phyloP scores from a whole-genome alignment of 1,284 basidiomycete genomes.

The Pseudozyma flocculosa region DNA sequence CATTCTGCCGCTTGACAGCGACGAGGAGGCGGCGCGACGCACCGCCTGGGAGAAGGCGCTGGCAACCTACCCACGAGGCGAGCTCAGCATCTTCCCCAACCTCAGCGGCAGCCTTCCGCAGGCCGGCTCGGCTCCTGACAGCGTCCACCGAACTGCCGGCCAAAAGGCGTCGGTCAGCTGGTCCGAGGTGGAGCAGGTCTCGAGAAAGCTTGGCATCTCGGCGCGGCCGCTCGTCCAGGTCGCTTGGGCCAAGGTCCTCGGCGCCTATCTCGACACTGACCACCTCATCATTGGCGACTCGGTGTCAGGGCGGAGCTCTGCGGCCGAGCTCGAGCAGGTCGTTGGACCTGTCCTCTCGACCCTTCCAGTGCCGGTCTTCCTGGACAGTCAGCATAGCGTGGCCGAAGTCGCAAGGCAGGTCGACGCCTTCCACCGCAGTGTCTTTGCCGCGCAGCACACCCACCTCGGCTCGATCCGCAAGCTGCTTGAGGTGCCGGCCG shows the following conservation, averaged over 20 bases:
- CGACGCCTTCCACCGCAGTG: constrained; percentile 31
- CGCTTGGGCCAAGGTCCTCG: constrained; percentile 55
- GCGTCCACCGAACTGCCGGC: constrained; percentile 19
- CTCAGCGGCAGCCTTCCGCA: constrained; percentile 9
- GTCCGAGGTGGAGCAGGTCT: constrained; percentile 27
- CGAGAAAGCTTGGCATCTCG: constrained; percentile 42
- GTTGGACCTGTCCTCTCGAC: constrained; percentile 53
- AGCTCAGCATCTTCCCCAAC: constrained; percentile 22
- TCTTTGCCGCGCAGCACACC: constrained; percentile 35
- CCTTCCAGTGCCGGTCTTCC: constrained; percentile 44
- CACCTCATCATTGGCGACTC: constrained; percentile 53
- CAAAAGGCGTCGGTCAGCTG: constrained; percentile 17
- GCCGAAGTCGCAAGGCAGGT: constrained; percentile 24
- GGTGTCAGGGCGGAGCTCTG: constrained; percentile 38
- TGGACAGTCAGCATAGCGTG: constrained; percentile 13
- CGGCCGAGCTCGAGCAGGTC: constrained; percentile 32
- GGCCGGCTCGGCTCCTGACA: constrained; percentile 2
- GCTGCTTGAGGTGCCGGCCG: constrained; percentile 34
- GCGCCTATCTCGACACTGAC: constrained; percentile 47
- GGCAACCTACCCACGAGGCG: constrained; percentile 17
- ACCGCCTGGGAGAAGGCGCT: constrained; percentile 25
- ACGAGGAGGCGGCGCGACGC: constrained; percentile 11
- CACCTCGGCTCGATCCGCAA: constrained; percentile 45
- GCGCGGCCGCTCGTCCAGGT: constrained; percentile 55
- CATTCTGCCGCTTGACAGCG: constrained; percentile 29